Evolutionary conservation across 352 stramenopile genomes (phyloP).

Genomic region (Globisporangium apiculatum): DNA sequence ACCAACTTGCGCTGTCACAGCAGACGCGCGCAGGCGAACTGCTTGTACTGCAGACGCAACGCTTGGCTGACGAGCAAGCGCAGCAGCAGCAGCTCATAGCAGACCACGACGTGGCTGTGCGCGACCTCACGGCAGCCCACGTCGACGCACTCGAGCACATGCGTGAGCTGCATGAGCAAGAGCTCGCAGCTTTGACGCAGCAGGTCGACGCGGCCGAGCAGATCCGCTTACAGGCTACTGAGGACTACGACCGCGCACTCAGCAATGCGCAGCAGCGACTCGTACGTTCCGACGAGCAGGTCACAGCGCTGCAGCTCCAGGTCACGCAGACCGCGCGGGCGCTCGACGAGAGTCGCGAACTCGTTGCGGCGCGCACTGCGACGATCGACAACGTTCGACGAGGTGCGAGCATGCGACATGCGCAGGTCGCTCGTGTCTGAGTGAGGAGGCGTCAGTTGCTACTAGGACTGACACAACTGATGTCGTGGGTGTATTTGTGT

Average conservation of each 20-base stretch:
- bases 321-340: constrained; percentile 12
- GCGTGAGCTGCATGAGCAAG: background rate
- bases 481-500: background rate
- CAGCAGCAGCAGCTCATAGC: constrained; percentile 2
- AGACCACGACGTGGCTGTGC: background rate
- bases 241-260: no score
- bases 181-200: background rate
- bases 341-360: constrained; percentile 23
- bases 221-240: no score
- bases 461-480: background rate
- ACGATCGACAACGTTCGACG: constrained; percentile 54
- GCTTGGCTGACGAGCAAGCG: background rate
- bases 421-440: no score
- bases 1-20: background rate
- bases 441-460: background rate
- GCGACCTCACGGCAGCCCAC: background rate
- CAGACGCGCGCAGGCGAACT: no score
- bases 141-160: background rate
- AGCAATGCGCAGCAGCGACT: background rate
- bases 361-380: constrained; percentile 25
- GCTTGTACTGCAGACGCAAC: background rate
- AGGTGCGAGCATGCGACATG: constrained; percentile 11
- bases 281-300: background rate
- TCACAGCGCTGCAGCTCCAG: constrained; percentile 5
- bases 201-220: background rate